These are phyloP conservation scores for Chrysanthemum lavandulifolium DNA, from an alignment of 129 eudicot genomes.

Conservation along the genomic window DNA sequence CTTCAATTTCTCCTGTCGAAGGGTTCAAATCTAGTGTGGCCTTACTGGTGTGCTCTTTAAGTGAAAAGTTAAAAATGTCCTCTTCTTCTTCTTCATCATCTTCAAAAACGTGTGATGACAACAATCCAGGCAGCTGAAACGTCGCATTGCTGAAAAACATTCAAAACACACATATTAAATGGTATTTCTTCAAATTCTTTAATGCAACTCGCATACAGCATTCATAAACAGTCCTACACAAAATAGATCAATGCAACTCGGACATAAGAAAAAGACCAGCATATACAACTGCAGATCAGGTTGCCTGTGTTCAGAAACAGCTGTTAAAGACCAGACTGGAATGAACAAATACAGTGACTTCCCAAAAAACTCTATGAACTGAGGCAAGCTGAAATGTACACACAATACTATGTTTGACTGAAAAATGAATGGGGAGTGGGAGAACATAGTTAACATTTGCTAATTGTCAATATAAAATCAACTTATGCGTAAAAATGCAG, in stretches of 20 bases:
- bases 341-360: no score
- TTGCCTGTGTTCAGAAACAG: no score
- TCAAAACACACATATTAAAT: constrained; percentile 2
- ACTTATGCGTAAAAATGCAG: no score
- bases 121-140: constrained; percentile 78
- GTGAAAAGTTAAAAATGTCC: constrained; percentile 33
- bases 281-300: no score
- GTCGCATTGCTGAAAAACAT: constrained; percentile 72
- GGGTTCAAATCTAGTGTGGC: constrained; percentile 38
- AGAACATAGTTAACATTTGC: no score
- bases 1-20: constrained; percentile 42
- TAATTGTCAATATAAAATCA: no score
- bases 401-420: no score
- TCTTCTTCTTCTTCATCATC: constrained; percentile 74
- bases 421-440: no score
- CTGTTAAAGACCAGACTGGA: no score
- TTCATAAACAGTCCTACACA: neutral
- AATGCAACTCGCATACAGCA: neutral
- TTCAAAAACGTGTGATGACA: constrained; percentile 58
- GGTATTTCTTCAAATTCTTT: constrained; percentile 9
- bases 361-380: no score
- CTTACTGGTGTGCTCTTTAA: constrained; percentile 36
- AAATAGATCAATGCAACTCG: neutral
- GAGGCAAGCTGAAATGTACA: no score
- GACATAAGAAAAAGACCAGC: no score